phyloP scores from a whole-genome alignment of 2,329 filamentous ascomycete species.

The Apiospora pterosperma region DNA sequence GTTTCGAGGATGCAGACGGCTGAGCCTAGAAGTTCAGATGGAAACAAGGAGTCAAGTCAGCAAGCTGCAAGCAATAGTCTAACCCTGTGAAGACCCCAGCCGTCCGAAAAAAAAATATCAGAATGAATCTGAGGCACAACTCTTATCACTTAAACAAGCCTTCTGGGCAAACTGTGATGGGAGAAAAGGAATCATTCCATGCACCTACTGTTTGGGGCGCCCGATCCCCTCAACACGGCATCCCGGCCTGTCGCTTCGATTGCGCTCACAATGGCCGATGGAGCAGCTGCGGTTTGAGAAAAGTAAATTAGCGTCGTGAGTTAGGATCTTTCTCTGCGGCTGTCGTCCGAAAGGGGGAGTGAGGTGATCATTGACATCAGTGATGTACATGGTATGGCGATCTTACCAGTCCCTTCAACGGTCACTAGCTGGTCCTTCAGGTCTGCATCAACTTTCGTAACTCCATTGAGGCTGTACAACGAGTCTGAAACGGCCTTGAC shows the following conservation, averaged over 20 bases:
- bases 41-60: conserved; percentile 7
- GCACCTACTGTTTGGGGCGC: conserved; percentile 74
- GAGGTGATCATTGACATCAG: neutral
- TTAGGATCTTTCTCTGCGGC: neutral
- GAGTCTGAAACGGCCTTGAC: conserved; percentile 81
- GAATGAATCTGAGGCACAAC: neutral
- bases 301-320: neutral
- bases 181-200: neutral
- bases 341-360: neutral
- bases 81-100: neutral
- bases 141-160: neutral
- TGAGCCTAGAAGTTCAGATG: conserved; percentile 49
- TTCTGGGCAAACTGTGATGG: neutral
- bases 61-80: neutral
- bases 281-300: conserved; percentile 56
- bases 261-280: conserved; percentile 82
- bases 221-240: conserved; percentile 88
- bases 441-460: conserved; percentile 78
- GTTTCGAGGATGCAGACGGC: conserved; percentile 97
- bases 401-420: conserved; percentile 74
- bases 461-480: conserved; percentile 72
- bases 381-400: neutral
- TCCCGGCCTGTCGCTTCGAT: conserved; percentile 90
- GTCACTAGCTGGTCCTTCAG: conserved; percentile 80
- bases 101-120: neutral